Base-by-base conservation (phyloP, 768 basidiomycete genomes). In the Lactarius trivialis region DNA sequence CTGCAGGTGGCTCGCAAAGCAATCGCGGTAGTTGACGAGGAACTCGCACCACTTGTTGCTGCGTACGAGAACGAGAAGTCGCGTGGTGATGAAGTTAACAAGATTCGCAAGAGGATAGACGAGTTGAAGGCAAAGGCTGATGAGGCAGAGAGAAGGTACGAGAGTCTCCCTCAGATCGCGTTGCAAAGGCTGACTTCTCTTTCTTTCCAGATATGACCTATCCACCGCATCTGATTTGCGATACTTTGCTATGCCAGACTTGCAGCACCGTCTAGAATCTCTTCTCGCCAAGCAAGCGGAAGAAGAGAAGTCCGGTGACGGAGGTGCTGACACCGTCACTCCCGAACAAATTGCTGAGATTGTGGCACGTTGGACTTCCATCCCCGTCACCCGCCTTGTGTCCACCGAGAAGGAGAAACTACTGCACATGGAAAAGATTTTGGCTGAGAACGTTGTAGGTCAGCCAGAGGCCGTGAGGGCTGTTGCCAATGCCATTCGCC, bases 301-400 rank as follows among this genome's bases (percentile, higher is more conserved):
- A 37, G 85, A 87, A 64, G 87, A 92, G 67, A 83, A 83, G 26
- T 79, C 81, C 58, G 77, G 77, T 56, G 77, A 80, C 15, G 75
- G 76, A 50, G 82, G 83, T 17, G 73, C 80, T 19, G 89, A 93
- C 64, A 79, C 79, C 11, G 94, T 97, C 52, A 89, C 88, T 4
- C 80, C 92, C 19, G 93, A 95, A 64, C 85, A 91, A 64, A 98
- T 99, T 63, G 92, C 93, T 19, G 91, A 95, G 71, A 94, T 98
- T 65, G 93, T 98, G 28, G 89, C 85, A 21, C 82, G 89, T 60
- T 98, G 94, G 94, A 96, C 93, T 4, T 86, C 85, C 48, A 91
- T 98, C 60, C 96, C 96, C 2, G 89, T 96, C 14, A 89, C 89
- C 32, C 81, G 88, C 24, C 77, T 97, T 41, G 81, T 93, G 77